phyloP scores from a whole-genome alignment of 257 asterid species.

The Petrea volubilis region DNA sequence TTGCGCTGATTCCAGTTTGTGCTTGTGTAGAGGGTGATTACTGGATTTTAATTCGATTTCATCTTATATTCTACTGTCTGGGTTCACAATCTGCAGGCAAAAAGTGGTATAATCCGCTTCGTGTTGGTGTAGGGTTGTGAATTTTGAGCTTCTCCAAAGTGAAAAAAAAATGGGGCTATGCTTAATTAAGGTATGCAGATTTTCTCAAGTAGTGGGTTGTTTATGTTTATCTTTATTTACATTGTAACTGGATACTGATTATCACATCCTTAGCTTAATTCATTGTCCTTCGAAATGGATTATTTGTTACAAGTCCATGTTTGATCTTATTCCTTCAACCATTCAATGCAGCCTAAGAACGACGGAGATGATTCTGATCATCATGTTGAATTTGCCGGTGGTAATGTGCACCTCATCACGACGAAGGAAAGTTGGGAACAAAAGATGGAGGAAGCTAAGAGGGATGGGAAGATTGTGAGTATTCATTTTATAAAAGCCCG shows the following conservation, averaged over 20 bases:
- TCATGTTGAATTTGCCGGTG: slow-evolving; percentile 54
- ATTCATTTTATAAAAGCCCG: background rate
- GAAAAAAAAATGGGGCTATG: slow-evolving; percentile 43
- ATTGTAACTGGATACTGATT: background rate
- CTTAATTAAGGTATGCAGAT: slow-evolving; percentile 39
- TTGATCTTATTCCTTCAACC: background rate
- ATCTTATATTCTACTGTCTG: background rate
- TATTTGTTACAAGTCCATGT: background rate
- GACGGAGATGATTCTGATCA: slow-evolving; percentile 52
- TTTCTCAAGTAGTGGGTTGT: background rate
- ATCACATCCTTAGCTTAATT: background rate
- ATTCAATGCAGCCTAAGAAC: slow-evolving; percentile 28
- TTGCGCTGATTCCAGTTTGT: background rate
- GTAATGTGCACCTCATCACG: slow-evolving; percentile 69
- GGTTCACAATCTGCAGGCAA: slow-evolving; percentile 16
- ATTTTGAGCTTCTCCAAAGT: slow-evolving; percentile 6
- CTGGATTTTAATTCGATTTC: slow-evolving; percentile 1
- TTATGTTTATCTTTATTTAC: background rate
- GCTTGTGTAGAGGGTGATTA: background rate
- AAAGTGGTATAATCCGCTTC: background rate
- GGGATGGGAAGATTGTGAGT: slow-evolving; percentile 70
- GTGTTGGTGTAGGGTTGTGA: background rate
- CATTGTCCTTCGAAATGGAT: background rate
- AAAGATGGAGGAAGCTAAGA: slow-evolving; percentile 63
- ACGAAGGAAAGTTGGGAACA: slow-evolving; percentile 71